phyloP scores from a whole-genome alignment of 2,329 filamentous ascomycete species.

The Penicillium occitanis region DNA sequence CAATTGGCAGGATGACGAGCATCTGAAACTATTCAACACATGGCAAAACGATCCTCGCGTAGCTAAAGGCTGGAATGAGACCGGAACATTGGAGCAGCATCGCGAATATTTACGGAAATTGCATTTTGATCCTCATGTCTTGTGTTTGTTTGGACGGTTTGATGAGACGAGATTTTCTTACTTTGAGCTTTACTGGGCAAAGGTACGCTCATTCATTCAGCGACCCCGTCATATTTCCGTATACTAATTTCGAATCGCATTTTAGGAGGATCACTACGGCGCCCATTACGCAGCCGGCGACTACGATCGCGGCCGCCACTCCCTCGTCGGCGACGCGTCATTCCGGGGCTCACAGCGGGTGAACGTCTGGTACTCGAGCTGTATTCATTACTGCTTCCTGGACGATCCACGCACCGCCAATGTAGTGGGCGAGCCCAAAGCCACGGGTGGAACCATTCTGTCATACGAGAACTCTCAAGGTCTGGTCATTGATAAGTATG shows the following conservation, averaged over 20 bases:
- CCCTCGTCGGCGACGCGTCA: slow-evolving; percentile 32
- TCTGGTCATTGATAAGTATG: slow-evolving; percentile 69
- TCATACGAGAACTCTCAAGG: slow-evolving; percentile 74
- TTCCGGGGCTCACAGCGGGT: slow-evolving; percentile 58
- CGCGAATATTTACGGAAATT: slow-evolving; percentile 22
- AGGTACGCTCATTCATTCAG: slow-evolving; percentile 5
- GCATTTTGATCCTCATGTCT: slow-evolving; percentile 20
- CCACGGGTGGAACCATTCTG: slow-evolving; percentile 67
- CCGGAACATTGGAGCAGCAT: slow-evolving; percentile 22
- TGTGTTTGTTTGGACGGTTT: slow-evolving; percentile 21
- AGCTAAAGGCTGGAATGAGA: slow-evolving; percentile 23
- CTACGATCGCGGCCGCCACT: slow-evolving; percentile 61
- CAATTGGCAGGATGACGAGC: slow-evolving; percentile 19
- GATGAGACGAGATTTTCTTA: slow-evolving; percentile 18
- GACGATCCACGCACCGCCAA: slow-evolving; percentile 58
- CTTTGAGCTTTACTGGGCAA: slow-evolving; percentile 22
- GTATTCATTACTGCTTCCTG: slow-evolving; percentile 61
- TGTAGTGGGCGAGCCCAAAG: slow-evolving; percentile 66
- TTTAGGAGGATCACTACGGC: slow-evolving; percentile 59
- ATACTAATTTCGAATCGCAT: background rate
- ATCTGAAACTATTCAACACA: slow-evolving; percentile 21
- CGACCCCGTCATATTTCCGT: background rate
- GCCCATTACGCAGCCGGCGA: slow-evolving; percentile 57
- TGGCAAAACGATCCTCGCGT: slow-evolving; percentile 24
- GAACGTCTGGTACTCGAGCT: slow-evolving; percentile 58